Conservation (phyloP, 805 yeast genomes). For the Kurtzmaniella fragi region DNA sequence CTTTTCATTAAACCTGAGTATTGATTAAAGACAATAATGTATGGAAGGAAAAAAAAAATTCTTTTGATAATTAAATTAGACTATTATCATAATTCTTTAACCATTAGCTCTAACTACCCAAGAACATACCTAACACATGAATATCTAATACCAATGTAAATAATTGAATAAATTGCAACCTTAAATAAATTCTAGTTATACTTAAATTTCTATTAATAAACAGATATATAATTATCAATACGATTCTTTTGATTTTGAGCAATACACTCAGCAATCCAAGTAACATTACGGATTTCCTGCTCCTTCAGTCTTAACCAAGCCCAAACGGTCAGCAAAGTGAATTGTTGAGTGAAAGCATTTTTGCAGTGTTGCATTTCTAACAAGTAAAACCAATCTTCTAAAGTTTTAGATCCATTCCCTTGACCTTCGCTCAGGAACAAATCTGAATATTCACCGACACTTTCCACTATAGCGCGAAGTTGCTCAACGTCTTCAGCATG, state of each 20-base stretch:
- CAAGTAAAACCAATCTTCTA: conserved; percentile 93
- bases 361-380: conserved; percentile 89
- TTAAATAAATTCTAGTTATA: no score
- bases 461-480: conserved; percentile 59
- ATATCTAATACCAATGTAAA: no score
- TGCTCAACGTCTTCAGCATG: conserved; percentile 83
- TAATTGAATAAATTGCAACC: no score
- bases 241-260: conserved; percentile 97
- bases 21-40: no score
- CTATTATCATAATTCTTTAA: no score
- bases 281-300: conserved; percentile 93
- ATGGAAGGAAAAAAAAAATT: no score
- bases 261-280: conserved; percentile 99
- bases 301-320: conserved; percentile 96
- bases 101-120: no score
- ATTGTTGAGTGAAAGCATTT: conserved; percentile 94
- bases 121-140: no score
- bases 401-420: conserved; percentile 44
- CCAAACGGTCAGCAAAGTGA: conserved; percentile 85
- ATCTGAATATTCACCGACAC: conserved; percentile 60
- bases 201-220: conserved; percentile 41
- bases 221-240: conserved; percentile 85
- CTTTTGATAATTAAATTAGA: no score
- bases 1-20: no score
- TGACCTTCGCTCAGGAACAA: conserved; percentile 38